A percentile compares a stretch with the other conserved stretches of the same genome.
phyloP scores from a whole-genome alignment of 2,329 filamentous ascomycete genomes.

The Cladorrhinum sp. region DNA sequence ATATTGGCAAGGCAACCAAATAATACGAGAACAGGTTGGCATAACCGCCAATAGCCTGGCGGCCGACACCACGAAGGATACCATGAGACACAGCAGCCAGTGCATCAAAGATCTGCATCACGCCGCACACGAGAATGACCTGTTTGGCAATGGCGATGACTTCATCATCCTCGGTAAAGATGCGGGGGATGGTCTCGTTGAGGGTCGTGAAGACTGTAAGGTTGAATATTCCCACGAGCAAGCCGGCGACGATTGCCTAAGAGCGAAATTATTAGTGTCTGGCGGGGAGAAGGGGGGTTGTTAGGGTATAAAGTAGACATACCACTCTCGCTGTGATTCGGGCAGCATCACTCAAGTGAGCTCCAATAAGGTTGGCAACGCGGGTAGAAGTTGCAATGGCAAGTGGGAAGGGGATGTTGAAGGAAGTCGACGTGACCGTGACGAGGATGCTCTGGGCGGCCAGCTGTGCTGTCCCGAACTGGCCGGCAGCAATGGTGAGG shows the following conservation, averaged over 20 bases:
- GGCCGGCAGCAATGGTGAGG: conserved; percentile 62
- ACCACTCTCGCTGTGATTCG: conserved; percentile 61
- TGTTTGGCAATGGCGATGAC: conserved; percentile 53
- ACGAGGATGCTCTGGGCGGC: conserved; percentile 69
- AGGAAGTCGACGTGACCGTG: conserved; percentile 62
- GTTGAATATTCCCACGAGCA: conserved; percentile 56
- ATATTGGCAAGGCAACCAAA: conserved; percentile 65
- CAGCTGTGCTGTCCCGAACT: conserved; percentile 62
- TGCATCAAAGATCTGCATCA: conserved; percentile 71
- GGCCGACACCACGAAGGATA: conserved; percentile 65
- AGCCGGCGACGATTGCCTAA: conserved; percentile 25
- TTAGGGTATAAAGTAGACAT: too few species aligned
- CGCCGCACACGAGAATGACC: conserved; percentile 64
- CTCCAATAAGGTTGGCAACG: conserved; percentile 71
- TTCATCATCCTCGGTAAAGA: conserved; percentile 58
- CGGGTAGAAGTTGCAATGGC: conserved; percentile 69
- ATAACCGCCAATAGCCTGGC: conserved; percentile 69
- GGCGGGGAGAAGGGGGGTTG: too few species aligned
- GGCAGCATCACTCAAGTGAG: conserved; percentile 62
- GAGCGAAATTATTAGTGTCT: too few species aligned
- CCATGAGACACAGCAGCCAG: conserved; percentile 65
- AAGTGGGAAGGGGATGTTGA: conserved; percentile 71
- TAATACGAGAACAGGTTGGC: conserved; percentile 72
- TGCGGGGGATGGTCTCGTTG: conserved; percentile 56
- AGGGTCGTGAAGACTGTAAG: conserved; percentile 56